phyloP scores from a whole-genome alignment of 225 moss, liverwort and hornwort genomes.

The Polytrichum commune region DNA sequence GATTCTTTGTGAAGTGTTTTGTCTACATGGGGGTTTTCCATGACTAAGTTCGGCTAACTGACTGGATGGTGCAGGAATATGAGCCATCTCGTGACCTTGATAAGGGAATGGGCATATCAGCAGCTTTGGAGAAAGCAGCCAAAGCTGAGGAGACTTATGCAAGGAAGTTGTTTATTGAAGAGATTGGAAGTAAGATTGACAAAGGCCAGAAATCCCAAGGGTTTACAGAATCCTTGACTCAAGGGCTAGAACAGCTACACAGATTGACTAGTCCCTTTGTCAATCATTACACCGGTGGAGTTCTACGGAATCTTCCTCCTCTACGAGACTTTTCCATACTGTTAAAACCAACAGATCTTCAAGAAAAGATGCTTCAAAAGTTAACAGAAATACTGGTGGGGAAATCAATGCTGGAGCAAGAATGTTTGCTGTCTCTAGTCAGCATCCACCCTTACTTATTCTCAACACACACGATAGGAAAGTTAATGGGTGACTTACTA shows the following conservation, averaged over 20 bases:
- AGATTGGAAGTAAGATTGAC: constrained; percentile 84
- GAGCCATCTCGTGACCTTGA: constrained; percentile 24
- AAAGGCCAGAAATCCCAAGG: constrained; percentile 63
- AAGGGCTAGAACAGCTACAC: constrained; percentile 66
- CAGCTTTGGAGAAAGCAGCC: constrained; percentile 44
- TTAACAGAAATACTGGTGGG: constrained; percentile 27
- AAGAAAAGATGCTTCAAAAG: constrained; percentile 49
- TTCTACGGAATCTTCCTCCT: constrained; percentile 68
- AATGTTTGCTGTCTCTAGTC: constrained; percentile 62
- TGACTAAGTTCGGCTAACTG: too few species aligned
- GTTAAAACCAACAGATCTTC: constrained; percentile 68
- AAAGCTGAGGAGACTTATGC: constrained; percentile 61
- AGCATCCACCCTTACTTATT: constrained; percentile 76
- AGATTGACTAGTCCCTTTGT: constrained; percentile 77
- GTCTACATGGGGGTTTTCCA: too few species aligned
- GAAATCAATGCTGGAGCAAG: constrained; percentile 63
- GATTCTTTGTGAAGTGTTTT: too few species aligned
- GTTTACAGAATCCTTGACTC: constrained; percentile 44
- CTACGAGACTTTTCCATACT: constrained; percentile 83
- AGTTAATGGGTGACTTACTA: constrained; percentile 39
- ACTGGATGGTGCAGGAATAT: constrained; percentile 27
- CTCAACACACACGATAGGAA: constrained; percentile 36
- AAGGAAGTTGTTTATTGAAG: constrained; percentile 75
- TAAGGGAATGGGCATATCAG: constrained; percentile 23
- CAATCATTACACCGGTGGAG: constrained; percentile 81